Base-by-base conservation (phyloP, 116 monocot genomes). In the Dioscorea cayenensis region DNA sequence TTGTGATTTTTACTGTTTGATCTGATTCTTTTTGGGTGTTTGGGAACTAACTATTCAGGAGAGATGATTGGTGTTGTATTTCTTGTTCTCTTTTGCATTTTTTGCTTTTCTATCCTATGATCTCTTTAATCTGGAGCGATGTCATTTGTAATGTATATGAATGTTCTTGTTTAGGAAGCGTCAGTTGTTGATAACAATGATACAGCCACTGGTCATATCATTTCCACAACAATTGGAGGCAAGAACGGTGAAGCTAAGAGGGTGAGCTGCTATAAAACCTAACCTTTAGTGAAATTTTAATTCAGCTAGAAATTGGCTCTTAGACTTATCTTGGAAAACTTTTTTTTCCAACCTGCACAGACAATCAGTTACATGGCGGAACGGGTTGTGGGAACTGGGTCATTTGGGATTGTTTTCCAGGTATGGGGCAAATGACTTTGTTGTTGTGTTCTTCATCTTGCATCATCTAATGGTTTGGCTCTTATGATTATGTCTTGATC, bases 241-340 rank as follows among this genome's bases (percentile, higher is more conserved):
- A 92, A 86, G 75, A 89, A 88, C 77, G 92, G 92, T 9, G 86
- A 92, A 80, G 75, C 92, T 16, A 92, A 91, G 72, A 76, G 70
- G 77, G 91, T 85, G 64, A 84, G 50, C 29, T 28, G 51, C 13
- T 8, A 14, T 14, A 48, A 67, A 35, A 23, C 4, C 8, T 49
- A 20, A 36, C 2, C 6, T 38, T 43, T 22, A 17, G 36, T 58
- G 16, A 14, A 55, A n/a, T 55, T 16, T 55, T 18, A 55, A 55
- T 18, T 63, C 23, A 32, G 19, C 8, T 8, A 66, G 5, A 28
- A 20, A 0, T 59, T 2, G 10, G 12, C 28, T 4, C 13, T 14
- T 65, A 29, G 35, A 0, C 65, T 35, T 29, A 5, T 61, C 14
- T 43, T 62, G 43, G n/a, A n/a, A 55, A 13, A 28, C 28, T 32